phyloP scores from a whole-genome alignment of 2,329 filamentous ascomycete species.

The Colletotrichum sp. region DNA sequence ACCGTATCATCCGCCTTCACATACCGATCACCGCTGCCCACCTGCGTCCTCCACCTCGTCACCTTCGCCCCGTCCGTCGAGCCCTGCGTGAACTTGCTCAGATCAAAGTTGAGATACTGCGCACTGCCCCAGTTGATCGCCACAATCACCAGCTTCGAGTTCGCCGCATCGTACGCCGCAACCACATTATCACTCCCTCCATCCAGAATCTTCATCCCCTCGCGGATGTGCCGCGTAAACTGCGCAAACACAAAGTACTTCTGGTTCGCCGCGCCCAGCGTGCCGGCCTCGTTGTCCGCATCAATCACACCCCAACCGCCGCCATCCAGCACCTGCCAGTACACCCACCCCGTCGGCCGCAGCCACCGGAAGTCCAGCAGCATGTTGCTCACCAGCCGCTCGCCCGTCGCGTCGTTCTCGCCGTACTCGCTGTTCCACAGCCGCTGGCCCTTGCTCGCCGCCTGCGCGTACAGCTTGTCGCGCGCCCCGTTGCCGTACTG shows the following conservation, averaged over 20 bases:
- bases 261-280: conserved; percentile 32
- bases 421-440: conserved; percentile 50
- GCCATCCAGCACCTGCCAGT: conserved; percentile 47
- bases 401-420: conserved; percentile 42
- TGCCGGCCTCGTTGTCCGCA: conserved; percentile 38
- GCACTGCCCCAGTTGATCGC: conserved; percentile 42
- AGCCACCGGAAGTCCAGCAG: conserved; percentile 45
- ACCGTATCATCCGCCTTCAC: conserved; percentile 33
- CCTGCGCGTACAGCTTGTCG: conserved; percentile 34
- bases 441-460: conserved; percentile 29
- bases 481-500: conserved; percentile 38
- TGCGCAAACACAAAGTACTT: conserved; percentile 49
- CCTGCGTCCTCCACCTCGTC: conserved; percentile 40
- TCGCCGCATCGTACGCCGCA: conserved; percentile 40
- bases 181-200: conserved; percentile 37
- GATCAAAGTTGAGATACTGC: conserved; percentile 44
- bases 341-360: conserved; percentile 46
- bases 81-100: conserved; percentile 35
- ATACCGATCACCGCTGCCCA: conserved; percentile 39
- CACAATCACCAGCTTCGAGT: conserved; percentile 40
- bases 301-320: conserved; percentile 46
- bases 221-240: conserved; percentile 44
- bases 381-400: conserved; percentile 36
- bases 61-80: conserved; percentile 35
- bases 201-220: conserved; percentile 44